Evolutionary conservation across 495 filamentous ascomycete genomes (phyloP).

Genomic region (Recurvomyces mirabilis): DNA sequence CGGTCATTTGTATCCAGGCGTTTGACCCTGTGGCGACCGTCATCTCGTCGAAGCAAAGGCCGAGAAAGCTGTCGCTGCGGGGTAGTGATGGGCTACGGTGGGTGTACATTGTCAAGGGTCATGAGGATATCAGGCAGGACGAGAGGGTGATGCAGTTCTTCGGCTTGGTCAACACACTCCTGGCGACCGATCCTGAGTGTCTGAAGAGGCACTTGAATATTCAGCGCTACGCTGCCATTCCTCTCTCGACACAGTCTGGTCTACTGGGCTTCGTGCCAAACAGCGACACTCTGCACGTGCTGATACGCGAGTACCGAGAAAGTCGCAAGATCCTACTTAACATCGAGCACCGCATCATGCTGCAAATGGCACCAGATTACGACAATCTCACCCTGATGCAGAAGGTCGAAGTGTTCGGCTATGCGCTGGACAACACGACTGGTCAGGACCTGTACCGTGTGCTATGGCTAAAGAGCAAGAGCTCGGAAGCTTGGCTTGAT

Average conservation of each 20-base stretch:
- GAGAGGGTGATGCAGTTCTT: constrained; percentile 99
- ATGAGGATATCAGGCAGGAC: constrained; percentile 97
- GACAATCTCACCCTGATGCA: constrained; percentile 98
- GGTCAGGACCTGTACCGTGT: constrained; percentile 97
- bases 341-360: constrained; percentile 98
- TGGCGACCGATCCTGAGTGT: constrained; percentile 83
- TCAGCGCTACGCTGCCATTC: constrained; percentile 87
- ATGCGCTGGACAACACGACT: constrained; percentile 96
- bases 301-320: constrained; percentile 95
- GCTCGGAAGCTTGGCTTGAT: constrained; percentile 94
- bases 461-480: constrained; percentile 96
- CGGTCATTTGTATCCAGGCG: constrained; percentile 71
- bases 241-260: constrained; percentile 89
- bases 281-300: constrained; percentile 87
- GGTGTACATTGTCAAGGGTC: constrained; percentile 83
- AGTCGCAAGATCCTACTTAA: constrained; percentile 94
- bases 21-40: constrained; percentile 85
- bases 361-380: constrained; percentile 99
- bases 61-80: constrained; percentile 74
- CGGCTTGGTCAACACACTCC: constrained; percentile 85
- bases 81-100: constrained; percentile 81
- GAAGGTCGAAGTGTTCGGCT: constrained; percentile 98
- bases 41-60: constrained; percentile 92
- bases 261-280: constrained; percentile 96
- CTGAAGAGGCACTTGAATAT: constrained; percentile 96